Conservation (phyloP, 495 filamentous ascomycete species). For the Wilcoxina mikolae region DNA sequence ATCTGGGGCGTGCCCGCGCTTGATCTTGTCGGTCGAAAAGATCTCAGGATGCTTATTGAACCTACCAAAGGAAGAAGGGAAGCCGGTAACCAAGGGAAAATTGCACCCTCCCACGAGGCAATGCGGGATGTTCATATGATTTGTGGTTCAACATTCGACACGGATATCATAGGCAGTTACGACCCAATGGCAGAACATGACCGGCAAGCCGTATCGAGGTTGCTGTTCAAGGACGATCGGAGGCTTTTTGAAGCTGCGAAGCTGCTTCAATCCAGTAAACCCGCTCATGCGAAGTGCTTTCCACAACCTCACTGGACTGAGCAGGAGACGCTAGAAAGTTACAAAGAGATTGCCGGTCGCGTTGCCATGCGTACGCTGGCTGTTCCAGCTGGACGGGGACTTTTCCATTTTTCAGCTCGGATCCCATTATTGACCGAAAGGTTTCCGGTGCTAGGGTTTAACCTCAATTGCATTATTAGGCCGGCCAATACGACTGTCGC, state of each 20-base stretch:
- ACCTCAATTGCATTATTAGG: slow-evolving; percentile 72
- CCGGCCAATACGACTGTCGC: slow-evolving; percentile 78
- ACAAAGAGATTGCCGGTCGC: slow-evolving; percentile 73
- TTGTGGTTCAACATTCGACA: slow-evolving; percentile 46
- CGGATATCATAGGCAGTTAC: slow-evolving; percentile 44
- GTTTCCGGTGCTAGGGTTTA: slow-evolving; percentile 73
- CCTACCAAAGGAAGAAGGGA: slow-evolving; percentile 31
- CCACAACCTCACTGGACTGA: slow-evolving; percentile 70
- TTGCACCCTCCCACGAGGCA: slow-evolving; percentile 46
- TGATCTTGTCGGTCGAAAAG: slow-evolving; percentile 64
- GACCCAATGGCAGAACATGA: slow-evolving; percentile 61
- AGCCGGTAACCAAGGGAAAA: slow-evolving; percentile 23
- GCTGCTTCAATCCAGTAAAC: slow-evolving; percentile 62
- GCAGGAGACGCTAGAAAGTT: slow-evolving; percentile 73
- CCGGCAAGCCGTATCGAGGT: slow-evolving; percentile 58
- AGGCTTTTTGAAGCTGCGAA: slow-evolving; percentile 66
- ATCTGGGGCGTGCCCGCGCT: slow-evolving; percentile 58
- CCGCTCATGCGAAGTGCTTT: slow-evolving; percentile 58
- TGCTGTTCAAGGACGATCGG: slow-evolving; percentile 82
- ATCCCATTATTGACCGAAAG: slow-evolving; percentile 81
- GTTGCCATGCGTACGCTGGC: slow-evolving; percentile 77
- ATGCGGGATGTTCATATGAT: slow-evolving; percentile 59
- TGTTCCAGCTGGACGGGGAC: slow-evolving; percentile 65
- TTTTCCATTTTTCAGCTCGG: slow-evolving; percentile 70
- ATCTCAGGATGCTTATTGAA: slow-evolving; percentile 54